Conservation (phyloP, 768 basidiomycete species). For the Serendipita sp. region DNA sequence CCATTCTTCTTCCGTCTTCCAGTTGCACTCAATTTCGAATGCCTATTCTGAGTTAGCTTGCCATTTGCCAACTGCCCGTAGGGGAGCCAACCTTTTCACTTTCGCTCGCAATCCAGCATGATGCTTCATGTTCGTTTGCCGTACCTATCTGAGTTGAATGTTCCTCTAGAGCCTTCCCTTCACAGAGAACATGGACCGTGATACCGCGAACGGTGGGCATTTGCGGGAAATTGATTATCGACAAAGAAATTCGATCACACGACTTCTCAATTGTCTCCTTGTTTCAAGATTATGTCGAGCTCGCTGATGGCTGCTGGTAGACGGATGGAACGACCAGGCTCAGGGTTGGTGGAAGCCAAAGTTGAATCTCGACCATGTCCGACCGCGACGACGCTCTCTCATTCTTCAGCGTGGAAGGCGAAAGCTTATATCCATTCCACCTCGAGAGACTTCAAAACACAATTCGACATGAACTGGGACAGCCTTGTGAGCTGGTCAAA, state of each 20-base stretch:
- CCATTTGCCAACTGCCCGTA: neutral
- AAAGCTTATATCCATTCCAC: too few relatives aligned
- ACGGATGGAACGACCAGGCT: too few relatives aligned
- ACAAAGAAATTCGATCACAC: too few relatives aligned
- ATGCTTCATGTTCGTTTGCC: neutral
- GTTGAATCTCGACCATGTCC: too few relatives aligned
- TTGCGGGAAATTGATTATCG: neutral
- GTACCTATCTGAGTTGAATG: neutral
- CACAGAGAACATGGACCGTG: neutral
- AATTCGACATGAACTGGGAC: neutral
- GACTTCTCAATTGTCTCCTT: too few relatives aligned
- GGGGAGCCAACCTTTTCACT: neutral
- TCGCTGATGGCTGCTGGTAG: too few relatives aligned
- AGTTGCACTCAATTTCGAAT: neutral
- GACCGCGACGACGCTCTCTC: too few relatives aligned
- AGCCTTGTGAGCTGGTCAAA: neutral
- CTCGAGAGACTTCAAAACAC: neutral
- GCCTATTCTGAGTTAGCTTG: neutral
- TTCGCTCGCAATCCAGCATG: neutral
- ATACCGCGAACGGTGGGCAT: neutral
- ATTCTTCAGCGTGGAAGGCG: too few relatives aligned
- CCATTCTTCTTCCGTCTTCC: neutral
- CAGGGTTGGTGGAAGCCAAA: too few relatives aligned
- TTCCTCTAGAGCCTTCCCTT: neutral
- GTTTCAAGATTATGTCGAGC: too few relatives aligned